Evolutionary conservation across 495 filamentous ascomycete genomes (phyloP), one percentile per base, ranked within the genome.

Genomic region (Aspergillus sclerotiicarbonarius): DNA sequence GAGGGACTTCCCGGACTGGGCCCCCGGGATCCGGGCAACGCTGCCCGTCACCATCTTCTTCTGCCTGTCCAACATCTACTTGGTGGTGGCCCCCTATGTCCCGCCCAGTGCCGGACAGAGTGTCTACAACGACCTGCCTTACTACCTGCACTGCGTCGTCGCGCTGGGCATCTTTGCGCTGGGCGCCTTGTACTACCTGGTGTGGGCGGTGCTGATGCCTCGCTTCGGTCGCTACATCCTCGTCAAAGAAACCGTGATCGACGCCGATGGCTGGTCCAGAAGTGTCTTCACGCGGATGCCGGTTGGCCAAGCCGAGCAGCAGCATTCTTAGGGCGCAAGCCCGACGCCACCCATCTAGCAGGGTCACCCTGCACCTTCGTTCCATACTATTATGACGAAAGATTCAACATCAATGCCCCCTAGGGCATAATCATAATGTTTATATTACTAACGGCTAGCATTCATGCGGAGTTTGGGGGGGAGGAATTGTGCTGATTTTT

Each of bases 21-120:
- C 61, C 1, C 71, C 74, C 0, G 66, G 67, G 1, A 71, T 77
- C 48, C 70, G 68, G 13, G 71, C 67, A 1, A 70, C 66, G 2
- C 60, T 68, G 13, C 69, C 67, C 53, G 80, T 87, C 18, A 78
- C 80, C 29, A 69, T 83, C 54, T 76, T 88, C 41, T 82, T 79
- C 62, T 79, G 84, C 53, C 59, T 83, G 9, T 76, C 84, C 4
- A 80, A 87, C 31, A 45, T 85, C 2, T 88, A 84, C 66, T 68
- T 85, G 45, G 69, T 87, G 7, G 69, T 85, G 18, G 85, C 85
- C 59, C 85, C 86, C 6, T 90, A 86, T 76, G 83, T 84, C 39
- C 85, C 86, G 5, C 86, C 86, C 0, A 76, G 73, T 10, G 79
- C 69, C 0, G 85, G 80, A 4, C 72, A 79, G n/a, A 82, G 73